Evolutionary conservation across 768 basidiomycete genomes (phyloP).

Genomic region (Leccinum olivaceopallidum): DNA sequence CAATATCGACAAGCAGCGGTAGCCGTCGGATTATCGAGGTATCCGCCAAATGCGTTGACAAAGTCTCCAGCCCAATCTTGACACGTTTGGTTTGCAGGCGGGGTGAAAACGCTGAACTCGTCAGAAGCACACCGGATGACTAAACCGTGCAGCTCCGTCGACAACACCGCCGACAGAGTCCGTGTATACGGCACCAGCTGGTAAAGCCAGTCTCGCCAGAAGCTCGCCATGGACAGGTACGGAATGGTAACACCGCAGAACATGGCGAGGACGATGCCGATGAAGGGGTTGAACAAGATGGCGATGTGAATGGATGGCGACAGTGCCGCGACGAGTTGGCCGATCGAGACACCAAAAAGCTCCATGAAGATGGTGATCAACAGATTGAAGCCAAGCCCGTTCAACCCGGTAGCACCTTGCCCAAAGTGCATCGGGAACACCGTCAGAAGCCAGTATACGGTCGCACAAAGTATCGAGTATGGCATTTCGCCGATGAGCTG

Average conservation of each 20-base stretch:
- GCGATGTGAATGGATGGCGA: constrained; percentile 79
- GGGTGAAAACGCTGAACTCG: constrained; percentile 72
- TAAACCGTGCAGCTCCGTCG: constrained; percentile 76
- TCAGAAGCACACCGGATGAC: constrained; percentile 59
- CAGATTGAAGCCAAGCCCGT: constrained; percentile 72
- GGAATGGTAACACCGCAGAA: constrained; percentile 87
- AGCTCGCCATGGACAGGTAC: constrained; percentile 56
- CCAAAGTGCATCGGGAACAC: constrained; percentile 71
- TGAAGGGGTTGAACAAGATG: constrained; percentile 78
- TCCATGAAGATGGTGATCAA: constrained; percentile 72
- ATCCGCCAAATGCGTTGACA: constrained; percentile 62
- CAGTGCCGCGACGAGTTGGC: constrained; percentile 72
- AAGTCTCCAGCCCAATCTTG: constrained; percentile 68
- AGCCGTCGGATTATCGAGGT: constrained; percentile 66
- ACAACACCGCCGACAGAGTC: constrained; percentile 67
- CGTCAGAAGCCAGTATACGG: constrained; percentile 77
- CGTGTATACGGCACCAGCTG: constrained; percentile 71
- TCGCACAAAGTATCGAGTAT: constrained; percentile 66
- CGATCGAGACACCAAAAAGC: constrained; percentile 70
- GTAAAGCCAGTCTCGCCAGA: constrained; percentile 83
- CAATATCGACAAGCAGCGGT: constrained; percentile 72
- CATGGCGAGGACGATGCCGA: constrained; percentile 59
- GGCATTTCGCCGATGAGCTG: constrained; percentile 84
- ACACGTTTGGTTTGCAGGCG: constrained; percentile 77
- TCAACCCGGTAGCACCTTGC: constrained; percentile 56